A percentile compares a stretch with the other conserved stretches of the same genome.
Conservation (phyloP, 1,284 basidiomycete genomes). For the Naganishia cerealis region DNA sequence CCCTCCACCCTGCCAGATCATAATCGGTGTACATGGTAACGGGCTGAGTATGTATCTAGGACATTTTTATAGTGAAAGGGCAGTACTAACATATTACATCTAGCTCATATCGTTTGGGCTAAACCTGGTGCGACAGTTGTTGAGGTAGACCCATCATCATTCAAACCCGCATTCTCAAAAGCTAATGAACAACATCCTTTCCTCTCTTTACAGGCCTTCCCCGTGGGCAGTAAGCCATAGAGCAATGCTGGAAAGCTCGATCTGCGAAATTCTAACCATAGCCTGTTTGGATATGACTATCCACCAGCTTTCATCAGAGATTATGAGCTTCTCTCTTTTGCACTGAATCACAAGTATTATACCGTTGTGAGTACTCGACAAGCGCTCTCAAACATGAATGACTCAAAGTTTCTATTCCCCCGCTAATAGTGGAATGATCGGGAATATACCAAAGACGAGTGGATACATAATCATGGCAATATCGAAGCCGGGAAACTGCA, state of each 20-base stretch:
- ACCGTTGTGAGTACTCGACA: constrained; percentile 15
- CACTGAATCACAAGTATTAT: constrained; percentile 26
- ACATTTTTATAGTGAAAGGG: neutral
- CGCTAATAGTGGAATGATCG: constrained; percentile 26
- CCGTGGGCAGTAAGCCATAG: constrained; percentile 6
- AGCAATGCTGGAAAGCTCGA: neutral
- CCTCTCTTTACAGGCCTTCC: constrained; percentile 5
- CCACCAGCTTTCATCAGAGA: constrained; percentile 30
- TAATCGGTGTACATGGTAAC: constrained; percentile 32
- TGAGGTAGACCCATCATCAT: constrained; percentile 11
- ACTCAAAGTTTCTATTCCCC: neutral
- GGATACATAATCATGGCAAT: constrained; percentile 10
- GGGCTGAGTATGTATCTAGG: constrained; percentile 23
- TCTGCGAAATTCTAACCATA: neutral
- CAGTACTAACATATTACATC: neutral
- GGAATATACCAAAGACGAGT: constrained; percentile 20
- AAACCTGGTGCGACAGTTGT: constrained; percentile 28
- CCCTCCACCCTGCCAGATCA: constrained; percentile 6
- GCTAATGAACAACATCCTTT: neutral
- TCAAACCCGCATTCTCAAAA: neutral
- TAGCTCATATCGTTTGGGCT: constrained; percentile 33
- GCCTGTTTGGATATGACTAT: neutral
- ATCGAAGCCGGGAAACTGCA: constrained; percentile 30
- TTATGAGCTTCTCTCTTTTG: constrained; percentile 20
- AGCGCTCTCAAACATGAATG: neutral